phyloP scores from a whole-genome alignment of 495 filamentous ascomycete species.

The Halenospora varia region DNA sequence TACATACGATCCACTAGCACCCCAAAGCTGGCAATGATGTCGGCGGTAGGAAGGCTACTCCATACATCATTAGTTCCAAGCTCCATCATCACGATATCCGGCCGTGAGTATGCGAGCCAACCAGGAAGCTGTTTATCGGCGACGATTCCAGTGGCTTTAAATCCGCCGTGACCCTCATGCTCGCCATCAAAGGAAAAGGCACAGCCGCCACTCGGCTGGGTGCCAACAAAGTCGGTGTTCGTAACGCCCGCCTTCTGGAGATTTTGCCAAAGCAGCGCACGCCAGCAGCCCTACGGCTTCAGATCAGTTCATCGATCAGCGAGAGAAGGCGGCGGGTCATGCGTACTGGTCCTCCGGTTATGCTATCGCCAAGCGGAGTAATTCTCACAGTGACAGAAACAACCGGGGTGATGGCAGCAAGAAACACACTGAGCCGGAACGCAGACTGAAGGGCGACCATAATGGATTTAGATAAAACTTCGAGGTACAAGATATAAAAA shows the following conservation, averaged over 20 bases:
- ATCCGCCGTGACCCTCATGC: slow-evolving; percentile 43
- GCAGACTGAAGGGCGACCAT: too few relatives aligned
- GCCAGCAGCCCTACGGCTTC: slow-evolving; percentile 43
- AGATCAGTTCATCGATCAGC: too few relatives aligned
- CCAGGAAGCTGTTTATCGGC: slow-evolving; percentile 33
- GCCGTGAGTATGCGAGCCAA: slow-evolving; percentile 36
- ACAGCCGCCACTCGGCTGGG: slow-evolving; percentile 30
- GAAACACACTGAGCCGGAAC: too few relatives aligned
- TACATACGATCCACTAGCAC: slow-evolving; percentile 31
- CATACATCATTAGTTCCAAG: slow-evolving; percentile 47
- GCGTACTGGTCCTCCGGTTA: too few relatives aligned
- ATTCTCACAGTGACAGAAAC: too few relatives aligned
- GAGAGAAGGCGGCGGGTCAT: too few relatives aligned
- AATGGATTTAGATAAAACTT: too few relatives aligned
- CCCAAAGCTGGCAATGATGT: slow-evolving; percentile 35
- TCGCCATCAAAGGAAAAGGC: slow-evolving; percentile 40
- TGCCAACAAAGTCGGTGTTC: slow-evolving; percentile 37
- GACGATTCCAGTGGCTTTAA: slow-evolving; percentile 37
- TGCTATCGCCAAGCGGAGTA: too few relatives aligned
- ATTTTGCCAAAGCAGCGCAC: slow-evolving; percentile 34
- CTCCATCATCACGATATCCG: slow-evolving; percentile 44
- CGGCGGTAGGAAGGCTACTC: slow-evolving; percentile 26
- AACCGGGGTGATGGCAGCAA: too few relatives aligned
- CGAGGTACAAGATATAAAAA: too few relatives aligned
- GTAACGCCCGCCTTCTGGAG: slow-evolving; percentile 28